phyloP scores from a whole-genome alignment of 2,329 filamentous ascomycete genomes.

The Alternaria novae-zelandiae region DNA sequence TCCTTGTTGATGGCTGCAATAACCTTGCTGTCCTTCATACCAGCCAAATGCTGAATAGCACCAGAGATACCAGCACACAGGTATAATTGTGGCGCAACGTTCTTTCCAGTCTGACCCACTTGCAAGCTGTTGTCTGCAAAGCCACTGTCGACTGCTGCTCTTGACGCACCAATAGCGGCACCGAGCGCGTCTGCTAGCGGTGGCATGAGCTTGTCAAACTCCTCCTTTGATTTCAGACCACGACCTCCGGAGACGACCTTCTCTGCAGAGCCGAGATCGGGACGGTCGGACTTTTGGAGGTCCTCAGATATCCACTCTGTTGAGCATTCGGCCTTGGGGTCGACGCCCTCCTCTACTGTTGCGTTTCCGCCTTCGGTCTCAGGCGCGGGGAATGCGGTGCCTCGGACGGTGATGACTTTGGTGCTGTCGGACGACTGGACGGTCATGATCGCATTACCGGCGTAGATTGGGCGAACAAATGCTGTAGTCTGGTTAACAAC shows the following conservation, averaged over 20 bases:
- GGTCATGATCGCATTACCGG: constrained; percentile 94
- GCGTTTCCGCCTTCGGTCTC: constrained; percentile 76
- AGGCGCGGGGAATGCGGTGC: constrained; percentile 85
- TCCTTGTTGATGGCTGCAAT: constrained; percentile 99
- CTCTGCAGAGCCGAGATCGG: constrained; percentile 87
- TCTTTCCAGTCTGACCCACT: constrained; percentile 98
- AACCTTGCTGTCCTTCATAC: constrained; percentile 99
- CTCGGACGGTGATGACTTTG: constrained; percentile 91
- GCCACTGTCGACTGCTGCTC: constrained; percentile 93
- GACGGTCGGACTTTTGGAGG: constrained; percentile 89
- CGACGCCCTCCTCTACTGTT: constrained; percentile 77
- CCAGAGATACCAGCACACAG: constrained; percentile 95
- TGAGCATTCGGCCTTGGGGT: constrained; percentile 75
- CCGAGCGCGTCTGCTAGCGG: constrained; percentile 91
- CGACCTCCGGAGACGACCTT: constrained; percentile 93
- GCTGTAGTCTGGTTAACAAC: constrained; percentile 51
- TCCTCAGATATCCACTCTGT: constrained; percentile 95
- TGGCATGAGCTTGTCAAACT: constrained; percentile 91
- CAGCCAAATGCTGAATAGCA: constrained; percentile 96
- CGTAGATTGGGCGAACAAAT: constrained; percentile 96
- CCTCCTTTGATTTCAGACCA: constrained; percentile 96
- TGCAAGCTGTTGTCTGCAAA: constrained; percentile 99
- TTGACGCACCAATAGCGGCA: constrained; percentile 93
- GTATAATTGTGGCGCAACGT: constrained; percentile 94
- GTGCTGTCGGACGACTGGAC: constrained; percentile 86